Percentiles rank a stretch among this genome's conserved stretches.
Conservation (phyloP, 192 early-diverging fungal species). For the Rhizoclosmatium sp. region DNA sequence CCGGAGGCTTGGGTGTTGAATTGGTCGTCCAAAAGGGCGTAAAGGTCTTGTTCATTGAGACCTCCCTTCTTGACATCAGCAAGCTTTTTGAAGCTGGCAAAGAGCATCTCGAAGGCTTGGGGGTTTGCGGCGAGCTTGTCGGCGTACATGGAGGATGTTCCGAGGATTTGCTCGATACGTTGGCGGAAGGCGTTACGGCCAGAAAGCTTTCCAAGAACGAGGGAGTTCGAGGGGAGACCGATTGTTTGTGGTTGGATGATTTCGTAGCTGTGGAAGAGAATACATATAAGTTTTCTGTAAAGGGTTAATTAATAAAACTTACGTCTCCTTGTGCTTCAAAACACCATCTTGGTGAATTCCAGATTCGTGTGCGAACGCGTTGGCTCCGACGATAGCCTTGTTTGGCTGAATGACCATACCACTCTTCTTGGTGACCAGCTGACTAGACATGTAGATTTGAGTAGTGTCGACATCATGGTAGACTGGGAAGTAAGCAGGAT, state of each 20-base stretch:
- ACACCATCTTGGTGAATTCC: constrained; percentile 99
- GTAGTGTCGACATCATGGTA: constrained; percentile 90
- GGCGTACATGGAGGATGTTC: constrained; percentile 58
- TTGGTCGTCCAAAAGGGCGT: constrained; percentile 84
- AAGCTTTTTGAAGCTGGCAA: constrained; percentile 88
- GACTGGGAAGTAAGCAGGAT: constrained; percentile 87
- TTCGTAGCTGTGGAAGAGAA: constrained; percentile 68
- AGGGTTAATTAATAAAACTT: neutral
- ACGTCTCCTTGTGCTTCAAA: constrained; percentile 90
- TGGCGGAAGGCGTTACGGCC: constrained; percentile 92
- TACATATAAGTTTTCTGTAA: neutral
- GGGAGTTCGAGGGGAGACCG: constrained; percentile 82
- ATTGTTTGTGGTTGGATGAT: constrained; percentile 94
- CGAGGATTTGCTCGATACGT: constrained; percentile 81
- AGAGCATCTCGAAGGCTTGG: constrained; percentile 76
- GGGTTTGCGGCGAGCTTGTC: constrained; percentile 61
- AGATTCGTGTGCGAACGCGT: constrained; percentile 97
- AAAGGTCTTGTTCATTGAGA: constrained; percentile 88
- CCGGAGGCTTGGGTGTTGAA: constrained; percentile 57
- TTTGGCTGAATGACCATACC: constrained; percentile 98
- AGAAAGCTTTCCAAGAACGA: constrained; percentile 96
- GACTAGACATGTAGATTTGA: constrained; percentile 86
- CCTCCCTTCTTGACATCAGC: constrained; percentile 86
- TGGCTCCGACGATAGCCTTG: constrained; percentile 97
- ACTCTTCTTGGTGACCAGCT: constrained; percentile 85